Evolutionary conservation across 768 basidiomycete species (phyloP).

Genomic region (Pulveroboletus sp.): DNA sequence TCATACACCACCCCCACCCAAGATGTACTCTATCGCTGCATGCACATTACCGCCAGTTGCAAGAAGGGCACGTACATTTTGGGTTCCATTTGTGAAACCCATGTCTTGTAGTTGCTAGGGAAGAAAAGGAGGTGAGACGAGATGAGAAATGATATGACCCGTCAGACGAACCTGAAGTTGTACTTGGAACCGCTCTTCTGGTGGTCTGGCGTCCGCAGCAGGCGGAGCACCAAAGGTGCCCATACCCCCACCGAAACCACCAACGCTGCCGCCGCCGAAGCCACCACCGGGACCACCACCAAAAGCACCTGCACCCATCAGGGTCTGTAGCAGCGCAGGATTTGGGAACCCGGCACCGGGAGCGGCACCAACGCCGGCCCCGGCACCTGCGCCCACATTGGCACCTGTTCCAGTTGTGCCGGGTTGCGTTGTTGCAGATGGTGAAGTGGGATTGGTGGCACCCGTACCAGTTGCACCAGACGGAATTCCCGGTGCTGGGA

Average conservation of each 20-base stretch:
- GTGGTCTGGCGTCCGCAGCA: slow-evolving; percentile 59
- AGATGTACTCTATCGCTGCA: slow-evolving; percentile 89
- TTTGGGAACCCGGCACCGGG: slow-evolving; percentile 29
- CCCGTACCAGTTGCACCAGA: slow-evolving; percentile 19
- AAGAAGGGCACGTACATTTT: slow-evolving; percentile 87
- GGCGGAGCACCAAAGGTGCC: slow-evolving; percentile 19
- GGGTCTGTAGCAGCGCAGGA: slow-evolving; percentile 41
- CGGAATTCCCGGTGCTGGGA: slow-evolving; percentile 65
- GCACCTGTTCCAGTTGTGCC: slow-evolving; percentile 23
- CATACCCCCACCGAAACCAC: slow-evolving; percentile 30
- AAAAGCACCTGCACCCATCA: slow-evolving; percentile 7
- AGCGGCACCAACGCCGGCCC: too few relatives aligned
- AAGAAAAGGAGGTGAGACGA: background rate
- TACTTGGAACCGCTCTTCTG: slow-evolving; percentile 91
- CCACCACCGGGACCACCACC: slow-evolving; percentile 19
- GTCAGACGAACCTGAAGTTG: slow-evolving; percentile 63
- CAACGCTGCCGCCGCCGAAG: slow-evolving; percentile 24
- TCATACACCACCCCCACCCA: slow-evolving; percentile 64
- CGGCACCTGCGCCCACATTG: background rate
- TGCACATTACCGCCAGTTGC: slow-evolving; percentile 94
- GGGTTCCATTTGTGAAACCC: slow-evolving; percentile 87
- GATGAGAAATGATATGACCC: background rate
- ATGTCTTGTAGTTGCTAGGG: slow-evolving; percentile 89
- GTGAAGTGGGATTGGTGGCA: slow-evolving; percentile 23
- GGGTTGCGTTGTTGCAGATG: slow-evolving; percentile 17